phyloP scores from a whole-genome alignment of 2,329 filamentous ascomycete species.

The Hypoxylon sp. region DNA sequence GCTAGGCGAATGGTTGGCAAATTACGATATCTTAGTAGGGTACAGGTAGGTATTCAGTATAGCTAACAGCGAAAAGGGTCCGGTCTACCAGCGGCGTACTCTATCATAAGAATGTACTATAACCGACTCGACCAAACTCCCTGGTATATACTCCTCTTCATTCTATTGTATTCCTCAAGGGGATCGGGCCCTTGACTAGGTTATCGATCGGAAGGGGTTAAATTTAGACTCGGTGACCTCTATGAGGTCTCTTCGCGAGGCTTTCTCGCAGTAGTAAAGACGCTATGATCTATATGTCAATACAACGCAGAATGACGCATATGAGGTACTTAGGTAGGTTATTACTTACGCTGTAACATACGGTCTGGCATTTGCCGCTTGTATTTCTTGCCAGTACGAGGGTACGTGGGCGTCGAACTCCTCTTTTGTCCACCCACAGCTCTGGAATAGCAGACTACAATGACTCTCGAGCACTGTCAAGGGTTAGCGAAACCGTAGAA shows the following conservation, averaged over 20 bases:
- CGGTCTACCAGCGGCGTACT: not conserved
- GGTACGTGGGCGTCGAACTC: conserved; percentile 38
- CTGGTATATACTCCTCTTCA: not conserved
- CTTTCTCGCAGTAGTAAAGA: conserved; percentile 44
- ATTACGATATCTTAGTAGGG: not conserved
- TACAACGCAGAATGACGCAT: not conserved
- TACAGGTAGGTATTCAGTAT: conserved; percentile 8
- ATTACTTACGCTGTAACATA: conserved; percentile 42
- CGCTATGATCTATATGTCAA: conserved; percentile 30
- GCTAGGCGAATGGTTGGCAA: not conserved
- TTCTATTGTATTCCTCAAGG: not conserved
- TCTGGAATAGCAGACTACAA: conserved; percentile 40
- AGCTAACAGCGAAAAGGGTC: not conserved
- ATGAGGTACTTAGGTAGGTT: not conserved
- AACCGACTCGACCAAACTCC: not conserved
- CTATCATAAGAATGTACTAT: not conserved
- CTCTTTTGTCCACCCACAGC: conserved; percentile 39
- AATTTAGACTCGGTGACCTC: not conserved
- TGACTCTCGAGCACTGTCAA: conserved; percentile 31
- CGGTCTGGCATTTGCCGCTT: conserved; percentile 28
- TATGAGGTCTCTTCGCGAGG: conserved; percentile 30
- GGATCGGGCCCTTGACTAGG: not conserved
- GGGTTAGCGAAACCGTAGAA: conserved; percentile 3
- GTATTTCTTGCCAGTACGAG: conserved; percentile 36
- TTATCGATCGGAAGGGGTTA: conserved; percentile 1